Conservation (phyloP, 768 basidiomycete genomes). For the Nevesoporus exiguus region DNA sequence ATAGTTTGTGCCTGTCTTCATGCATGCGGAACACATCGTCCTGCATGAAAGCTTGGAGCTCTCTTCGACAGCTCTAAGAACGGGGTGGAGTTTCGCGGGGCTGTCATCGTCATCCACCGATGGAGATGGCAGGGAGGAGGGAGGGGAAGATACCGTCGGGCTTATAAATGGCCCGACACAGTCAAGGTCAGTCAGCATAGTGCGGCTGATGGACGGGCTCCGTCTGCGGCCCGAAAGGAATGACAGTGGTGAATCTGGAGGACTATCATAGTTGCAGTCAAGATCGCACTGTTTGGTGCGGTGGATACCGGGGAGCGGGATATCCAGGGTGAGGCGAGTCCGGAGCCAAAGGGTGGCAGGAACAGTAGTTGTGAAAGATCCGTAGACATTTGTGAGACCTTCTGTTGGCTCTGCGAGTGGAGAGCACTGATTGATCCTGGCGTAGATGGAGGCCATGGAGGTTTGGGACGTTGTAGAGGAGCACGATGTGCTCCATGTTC, state of each 20-base stretch:
- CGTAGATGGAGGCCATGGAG: slow-evolving; percentile 24
- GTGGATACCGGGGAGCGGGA: slow-evolving; percentile 12
- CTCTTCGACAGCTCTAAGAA: slow-evolving; percentile 49
- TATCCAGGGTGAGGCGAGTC: slow-evolving; percentile 14
- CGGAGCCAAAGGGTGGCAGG: slow-evolving; percentile 34
- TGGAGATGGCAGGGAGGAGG: slow-evolving; percentile 19
- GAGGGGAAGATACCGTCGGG: background rate
- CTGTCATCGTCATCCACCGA: slow-evolving; percentile 10
- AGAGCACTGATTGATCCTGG: slow-evolving; percentile 20
- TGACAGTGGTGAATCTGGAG: slow-evolving; percentile 29
- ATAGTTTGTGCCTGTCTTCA: slow-evolving; percentile 50
- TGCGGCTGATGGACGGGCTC: slow-evolving; percentile 44
- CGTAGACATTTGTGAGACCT: slow-evolving; percentile 29
- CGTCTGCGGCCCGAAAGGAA: slow-evolving; percentile 15
- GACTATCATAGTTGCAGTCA: slow-evolving; percentile 23
- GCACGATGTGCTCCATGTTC: slow-evolving; percentile 21
- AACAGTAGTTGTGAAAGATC: slow-evolving; percentile 40
- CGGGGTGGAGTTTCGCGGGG: slow-evolving; percentile 35
- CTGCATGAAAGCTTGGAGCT: slow-evolving; percentile 48
- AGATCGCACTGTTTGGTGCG: slow-evolving; percentile 1
- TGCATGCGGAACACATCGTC: slow-evolving; percentile 49
- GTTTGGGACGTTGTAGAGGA: slow-evolving; percentile 24
- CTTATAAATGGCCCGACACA: slow-evolving; percentile 11
- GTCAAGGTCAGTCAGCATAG: slow-evolving; percentile 29
- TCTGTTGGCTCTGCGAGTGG: slow-evolving; percentile 23